Evolutionary conservation across 73 alveolate genomes (phyloP).

Genomic region (Stentor coeruleus): DNA sequence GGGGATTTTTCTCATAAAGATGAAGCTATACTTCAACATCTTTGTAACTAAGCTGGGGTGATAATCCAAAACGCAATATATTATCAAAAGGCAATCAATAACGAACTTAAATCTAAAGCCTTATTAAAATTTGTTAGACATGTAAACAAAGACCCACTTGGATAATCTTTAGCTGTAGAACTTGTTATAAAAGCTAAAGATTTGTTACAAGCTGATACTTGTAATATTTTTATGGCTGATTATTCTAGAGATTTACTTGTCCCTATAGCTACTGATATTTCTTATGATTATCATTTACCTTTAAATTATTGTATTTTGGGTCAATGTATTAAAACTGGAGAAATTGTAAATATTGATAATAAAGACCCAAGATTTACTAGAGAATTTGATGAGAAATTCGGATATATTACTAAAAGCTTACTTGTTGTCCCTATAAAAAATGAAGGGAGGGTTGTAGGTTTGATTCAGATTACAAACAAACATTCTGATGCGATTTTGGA

Average conservation of each 20-base stretch:
- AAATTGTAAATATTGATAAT: not conserved
- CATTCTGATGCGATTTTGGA: not conserved
- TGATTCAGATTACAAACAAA: not conserved
- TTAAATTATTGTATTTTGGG: not conserved
- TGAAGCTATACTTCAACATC: conserved; percentile 36
- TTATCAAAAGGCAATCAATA: not conserved
- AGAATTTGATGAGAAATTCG: not conserved
- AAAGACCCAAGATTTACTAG: not conserved
- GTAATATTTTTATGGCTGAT: not conserved
- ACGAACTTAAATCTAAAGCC: not conserved
- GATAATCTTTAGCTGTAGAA: not conserved
- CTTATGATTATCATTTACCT: not conserved
- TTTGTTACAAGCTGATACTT: not conserved
- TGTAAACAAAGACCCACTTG: not conserved
- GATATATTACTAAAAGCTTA: not conserved
- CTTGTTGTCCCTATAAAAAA: not conserved
- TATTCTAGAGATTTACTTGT: not conserved
- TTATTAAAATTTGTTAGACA: not conserved
- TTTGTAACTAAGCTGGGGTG: conserved; percentile 31
- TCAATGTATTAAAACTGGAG: not conserved
- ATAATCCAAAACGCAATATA: not conserved
- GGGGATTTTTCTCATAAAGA: conserved; percentile 48
- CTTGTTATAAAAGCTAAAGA: not conserved
- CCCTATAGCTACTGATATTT: not conserved
- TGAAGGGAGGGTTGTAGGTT: not conserved